Conservation (phyloP, 2,329 filamentous ascomycete genomes). For the Diaporthe sp. region DNA sequence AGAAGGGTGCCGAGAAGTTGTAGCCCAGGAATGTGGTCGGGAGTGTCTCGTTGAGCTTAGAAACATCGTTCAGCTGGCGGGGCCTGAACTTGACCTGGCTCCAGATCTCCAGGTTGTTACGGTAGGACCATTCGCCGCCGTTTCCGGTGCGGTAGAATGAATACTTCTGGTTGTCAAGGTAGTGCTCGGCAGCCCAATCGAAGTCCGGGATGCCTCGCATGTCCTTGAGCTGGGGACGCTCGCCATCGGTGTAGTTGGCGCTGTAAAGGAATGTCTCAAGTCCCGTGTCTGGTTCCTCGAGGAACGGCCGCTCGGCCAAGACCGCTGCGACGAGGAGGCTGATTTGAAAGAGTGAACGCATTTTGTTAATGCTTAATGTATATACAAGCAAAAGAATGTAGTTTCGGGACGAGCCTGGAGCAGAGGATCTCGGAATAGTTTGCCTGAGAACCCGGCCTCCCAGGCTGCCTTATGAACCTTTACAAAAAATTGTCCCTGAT, state of each 20-base stretch:
- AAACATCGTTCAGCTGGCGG: conserved; percentile 56
- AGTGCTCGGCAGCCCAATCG: conserved; percentile 61
- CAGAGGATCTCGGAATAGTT: background rate
- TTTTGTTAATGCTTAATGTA: conserved; percentile 12
- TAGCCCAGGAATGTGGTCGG: conserved; percentile 56
- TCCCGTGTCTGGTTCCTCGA: conserved; percentile 55
- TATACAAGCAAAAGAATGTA: conserved; percentile 5
- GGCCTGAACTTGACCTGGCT: conserved; percentile 60
- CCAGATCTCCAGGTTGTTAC: conserved; percentile 66
- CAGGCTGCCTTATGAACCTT: background rate
- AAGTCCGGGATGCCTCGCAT: conserved; percentile 64
- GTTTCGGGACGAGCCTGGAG: background rate
- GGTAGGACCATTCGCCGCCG: conserved; percentile 65
- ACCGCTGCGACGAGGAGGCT: conserved; percentile 46
- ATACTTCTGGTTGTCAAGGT: conserved; percentile 57
- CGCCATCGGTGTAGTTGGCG: conserved; percentile 52
- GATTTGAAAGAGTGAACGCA: conserved; percentile 31
- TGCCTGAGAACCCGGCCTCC: background rate
- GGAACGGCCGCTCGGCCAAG: conserved; percentile 49
- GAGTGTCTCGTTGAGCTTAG: conserved; percentile 52
- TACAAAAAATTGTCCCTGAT: background rate
- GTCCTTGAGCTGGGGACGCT: conserved; percentile 55
- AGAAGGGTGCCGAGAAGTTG: conserved; percentile 64
- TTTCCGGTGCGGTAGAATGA: conserved; percentile 65
- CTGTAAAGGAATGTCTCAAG: conserved; percentile 48